Conservation (phyloP, 2,329 filamentous ascomycete species). For the Aplosporella prunicola region DNA sequence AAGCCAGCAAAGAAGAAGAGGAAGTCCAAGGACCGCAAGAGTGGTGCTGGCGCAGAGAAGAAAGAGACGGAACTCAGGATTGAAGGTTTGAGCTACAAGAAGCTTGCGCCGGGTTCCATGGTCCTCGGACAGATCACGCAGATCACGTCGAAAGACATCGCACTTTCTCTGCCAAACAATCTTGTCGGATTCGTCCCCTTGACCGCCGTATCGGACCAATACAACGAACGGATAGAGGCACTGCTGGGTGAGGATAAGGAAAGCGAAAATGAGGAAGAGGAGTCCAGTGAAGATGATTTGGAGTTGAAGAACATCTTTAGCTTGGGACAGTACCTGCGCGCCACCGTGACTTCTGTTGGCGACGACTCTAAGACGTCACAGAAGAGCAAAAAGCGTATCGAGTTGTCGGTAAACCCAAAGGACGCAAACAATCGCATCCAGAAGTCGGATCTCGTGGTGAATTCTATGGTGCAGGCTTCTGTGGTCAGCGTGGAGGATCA, state of each 20-base stretch:
- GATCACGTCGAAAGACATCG: slow-evolving; percentile 70
- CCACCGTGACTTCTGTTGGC: slow-evolving; percentile 68
- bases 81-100: slow-evolving; percentile 86
- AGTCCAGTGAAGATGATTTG: slow-evolving; percentile 50
- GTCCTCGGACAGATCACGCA: slow-evolving; percentile 78
- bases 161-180: slow-evolving; percentile 83
- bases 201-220: slow-evolving; percentile 74
- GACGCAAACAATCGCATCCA: slow-evolving; percentile 68
- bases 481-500: slow-evolving; percentile 92
- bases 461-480: slow-evolving; percentile 76
- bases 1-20: slow-evolving; percentile 44
- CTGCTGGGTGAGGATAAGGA: slow-evolving; percentile 52
- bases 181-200: slow-evolving; percentile 81
- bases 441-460: slow-evolving; percentile 61
- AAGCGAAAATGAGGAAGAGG: slow-evolving; percentile 43
- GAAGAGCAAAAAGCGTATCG: slow-evolving; percentile 71
- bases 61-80: slow-evolving; percentile 52
- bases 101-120: slow-evolving; percentile 73
- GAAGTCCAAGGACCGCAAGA: slow-evolving; percentile 39
- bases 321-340: slow-evolving; percentile 80
- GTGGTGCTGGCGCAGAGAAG: slow-evolving; percentile 33
- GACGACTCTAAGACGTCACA: slow-evolving; percentile 47
- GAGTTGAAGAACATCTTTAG: slow-evolving; percentile 68
- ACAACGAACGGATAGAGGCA: slow-evolving; percentile 66
- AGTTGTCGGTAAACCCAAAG: slow-evolving; percentile 73